Evolutionary conservation across 1,139 yeast genomes (phyloP).

Genomic region (Candida sp.): DNA sequence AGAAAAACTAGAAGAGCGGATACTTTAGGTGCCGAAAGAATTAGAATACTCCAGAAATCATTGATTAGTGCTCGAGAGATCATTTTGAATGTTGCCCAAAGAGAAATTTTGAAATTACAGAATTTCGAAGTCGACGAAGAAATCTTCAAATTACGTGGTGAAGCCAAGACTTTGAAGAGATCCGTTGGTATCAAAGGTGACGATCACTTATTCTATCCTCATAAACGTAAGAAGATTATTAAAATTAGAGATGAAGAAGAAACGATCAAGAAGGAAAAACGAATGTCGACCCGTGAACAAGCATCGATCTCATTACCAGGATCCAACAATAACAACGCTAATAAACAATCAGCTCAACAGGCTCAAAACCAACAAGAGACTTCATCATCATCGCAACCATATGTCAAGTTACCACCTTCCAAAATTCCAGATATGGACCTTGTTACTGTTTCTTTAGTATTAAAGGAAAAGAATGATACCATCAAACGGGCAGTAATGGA

Average conservation of each 20-base stretch:
- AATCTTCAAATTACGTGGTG: conserved; percentile 67
- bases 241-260: conserved; percentile 38
- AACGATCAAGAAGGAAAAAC: conserved; percentile 22
- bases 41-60: conserved; percentile 72
- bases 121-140: conserved; percentile 57
- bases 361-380: conserved; percentile 21
- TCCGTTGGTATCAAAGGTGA: conserved; percentile 75
- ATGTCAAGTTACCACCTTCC: conserved; percentile 83
- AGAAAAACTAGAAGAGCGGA: conserved; percentile 97
- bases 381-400: conserved; percentile 59
- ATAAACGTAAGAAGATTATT: conserved; percentile 65
- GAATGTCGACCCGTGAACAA: conserved; percentile 16
- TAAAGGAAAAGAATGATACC: conserved; percentile 73
- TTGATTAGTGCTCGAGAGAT: conserved; percentile 74
- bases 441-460: conserved; percentile 74
- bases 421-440: conserved; percentile 92
- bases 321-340: conserved; percentile 14
- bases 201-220: conserved; percentile 79
- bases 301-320: conserved; percentile 12
- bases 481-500: conserved; percentile 81
- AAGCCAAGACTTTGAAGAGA: conserved; percentile 72
- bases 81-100: conserved; percentile 65
- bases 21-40: conserved; percentile 81
- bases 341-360: conserved; percentile 12
- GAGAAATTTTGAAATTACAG: conserved; percentile 65